Conservation (phyloP, 2,329 filamentous ascomycete species). For the Nakataea oryzae region DNA sequence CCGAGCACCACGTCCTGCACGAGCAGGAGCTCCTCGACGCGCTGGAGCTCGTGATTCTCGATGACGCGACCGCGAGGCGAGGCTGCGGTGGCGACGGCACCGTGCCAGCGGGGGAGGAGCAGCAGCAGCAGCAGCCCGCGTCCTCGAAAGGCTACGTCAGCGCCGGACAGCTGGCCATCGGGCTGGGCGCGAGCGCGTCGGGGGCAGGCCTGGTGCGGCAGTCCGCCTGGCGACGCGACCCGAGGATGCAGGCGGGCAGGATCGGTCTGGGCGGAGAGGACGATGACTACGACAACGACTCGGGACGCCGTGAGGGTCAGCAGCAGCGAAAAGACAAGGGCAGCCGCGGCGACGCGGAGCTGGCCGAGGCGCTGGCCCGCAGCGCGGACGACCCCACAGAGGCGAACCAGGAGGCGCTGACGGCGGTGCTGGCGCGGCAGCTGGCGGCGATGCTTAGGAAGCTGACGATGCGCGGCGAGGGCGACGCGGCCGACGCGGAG, state of each 20-base stretch:
- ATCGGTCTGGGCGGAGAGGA: too few species aligned
- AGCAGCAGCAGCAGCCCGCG: neutral
- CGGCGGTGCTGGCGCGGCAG: conserved; percentile 5
- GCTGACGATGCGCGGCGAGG: conserved; percentile 4
- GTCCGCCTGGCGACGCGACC: neutral
- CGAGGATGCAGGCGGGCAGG: neutral
- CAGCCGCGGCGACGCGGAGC: too few species aligned
- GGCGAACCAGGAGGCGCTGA: neutral
- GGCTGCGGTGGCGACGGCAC: neutral
- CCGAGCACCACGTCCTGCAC: conserved; percentile 2
- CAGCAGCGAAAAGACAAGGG: neutral
- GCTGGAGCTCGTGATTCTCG: conserved; percentile 3
- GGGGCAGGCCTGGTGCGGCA: too few species aligned
- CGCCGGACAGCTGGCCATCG: conserved; percentile 3
- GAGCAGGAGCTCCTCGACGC: conserved; percentile 5
- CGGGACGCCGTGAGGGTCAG: too few species aligned
- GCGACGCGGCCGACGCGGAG: conserved; percentile 6
- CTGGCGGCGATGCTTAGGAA: conserved; percentile 3
- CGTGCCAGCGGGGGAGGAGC: neutral
- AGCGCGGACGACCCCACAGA: neutral
- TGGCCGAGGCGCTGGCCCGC: neutral
- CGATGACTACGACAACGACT: neutral
- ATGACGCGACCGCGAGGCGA: neutral
- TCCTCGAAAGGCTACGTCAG: neutral
- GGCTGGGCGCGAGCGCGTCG: neutral